These are phyloP conservation scores for Fomitopsis schrenkii DNA, from an alignment of 1,284 basidiomycete species.

Conservation along the genomic window DNA sequence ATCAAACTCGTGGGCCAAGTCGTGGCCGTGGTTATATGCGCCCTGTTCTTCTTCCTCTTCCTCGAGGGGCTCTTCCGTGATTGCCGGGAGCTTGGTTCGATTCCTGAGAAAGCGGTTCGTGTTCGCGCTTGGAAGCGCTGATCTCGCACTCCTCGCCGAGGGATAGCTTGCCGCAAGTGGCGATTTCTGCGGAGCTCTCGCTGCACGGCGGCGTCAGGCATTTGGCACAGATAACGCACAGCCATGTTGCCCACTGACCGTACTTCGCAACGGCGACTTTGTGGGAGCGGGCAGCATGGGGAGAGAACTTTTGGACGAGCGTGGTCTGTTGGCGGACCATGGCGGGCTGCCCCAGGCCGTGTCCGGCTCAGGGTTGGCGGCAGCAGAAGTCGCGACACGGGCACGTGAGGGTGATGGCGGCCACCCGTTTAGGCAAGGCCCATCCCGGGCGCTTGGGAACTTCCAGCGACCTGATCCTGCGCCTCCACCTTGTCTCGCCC, in stretches of 20 bases:
- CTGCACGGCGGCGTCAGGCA: neutral
- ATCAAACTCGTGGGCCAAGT: constrained; percentile 14
- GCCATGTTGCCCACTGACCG: constrained; percentile 3
- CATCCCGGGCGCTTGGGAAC: neutral
- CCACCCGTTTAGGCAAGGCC: neutral
- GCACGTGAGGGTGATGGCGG: constrained; percentile 1
- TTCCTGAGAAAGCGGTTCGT: constrained; percentile 18
- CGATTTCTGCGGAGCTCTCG: constrained; percentile 5
- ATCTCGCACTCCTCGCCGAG: constrained; percentile 12
- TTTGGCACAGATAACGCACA: neutral
- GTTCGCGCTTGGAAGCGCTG: constrained; percentile 15
- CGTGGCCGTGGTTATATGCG: constrained; percentile 7
- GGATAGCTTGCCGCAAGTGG: constrained; percentile 12
- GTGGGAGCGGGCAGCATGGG: constrained; percentile 8
- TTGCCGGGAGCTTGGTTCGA: constrained; percentile 15
- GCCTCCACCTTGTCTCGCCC: neutral
- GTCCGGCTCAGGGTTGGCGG: neutral
- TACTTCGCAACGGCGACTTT: constrained; percentile 10
- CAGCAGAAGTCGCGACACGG: neutral
- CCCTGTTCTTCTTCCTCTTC: constrained; percentile 10
- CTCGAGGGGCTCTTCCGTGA: constrained; percentile 17
- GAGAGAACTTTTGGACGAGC: constrained; percentile 18
- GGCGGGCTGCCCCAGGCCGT: neutral
- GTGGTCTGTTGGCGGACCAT: constrained; percentile 18
- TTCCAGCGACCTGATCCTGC: constrained; percentile 6